A percentile compares a stretch with the other conserved stretches of the same genome.
These are phyloP conservation scores for Hibiscus trionum DNA, from an alignment of 345 rosid genomes.

Conservation along the genomic window DNA sequence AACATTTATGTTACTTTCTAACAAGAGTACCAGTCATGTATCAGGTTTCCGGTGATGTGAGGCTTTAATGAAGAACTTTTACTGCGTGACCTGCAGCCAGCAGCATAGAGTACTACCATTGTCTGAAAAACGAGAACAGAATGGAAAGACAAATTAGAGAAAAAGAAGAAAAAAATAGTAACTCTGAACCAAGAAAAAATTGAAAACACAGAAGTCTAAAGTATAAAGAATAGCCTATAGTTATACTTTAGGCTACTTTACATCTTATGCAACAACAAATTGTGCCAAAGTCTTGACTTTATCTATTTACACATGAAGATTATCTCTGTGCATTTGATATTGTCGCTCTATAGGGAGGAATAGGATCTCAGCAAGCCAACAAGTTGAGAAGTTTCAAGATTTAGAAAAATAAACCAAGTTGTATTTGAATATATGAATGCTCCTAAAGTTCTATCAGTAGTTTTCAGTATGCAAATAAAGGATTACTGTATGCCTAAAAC, in stretches of 20 bases:
- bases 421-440: not conserved
- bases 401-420: slow-evolving; percentile 1
- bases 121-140: slow-evolving; percentile 33
- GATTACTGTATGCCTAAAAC: not conserved
- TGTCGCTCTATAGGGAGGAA: not conserved
- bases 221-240: not conserved
- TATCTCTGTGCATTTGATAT: not conserved
- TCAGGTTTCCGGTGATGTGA: slow-evolving; percentile 57
- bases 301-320: not conserved
- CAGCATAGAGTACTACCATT: slow-evolving; percentile 44
- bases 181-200: not conserved
- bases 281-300: not conserved
- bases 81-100: slow-evolving; percentile 53
- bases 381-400: not conserved
- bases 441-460: not conserved
- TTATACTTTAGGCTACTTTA: not conserved
- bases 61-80: slow-evolving; percentile 71
- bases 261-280: not conserved
- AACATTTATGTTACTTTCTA: not conserved
- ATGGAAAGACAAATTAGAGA: slow-evolving; percentile 4
- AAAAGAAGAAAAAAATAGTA: not conserved
- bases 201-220: not conserved
- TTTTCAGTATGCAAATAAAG: not conserved
- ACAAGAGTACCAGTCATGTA: slow-evolving; percentile 62
- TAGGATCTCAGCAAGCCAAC: not conserved